A percentile compares a stretch with the other conserved stretches of the same genome.
phyloP scores from a whole-genome alignment of 2,329 filamentous ascomycete species.

The Pochonia chlamydosporia region DNA sequence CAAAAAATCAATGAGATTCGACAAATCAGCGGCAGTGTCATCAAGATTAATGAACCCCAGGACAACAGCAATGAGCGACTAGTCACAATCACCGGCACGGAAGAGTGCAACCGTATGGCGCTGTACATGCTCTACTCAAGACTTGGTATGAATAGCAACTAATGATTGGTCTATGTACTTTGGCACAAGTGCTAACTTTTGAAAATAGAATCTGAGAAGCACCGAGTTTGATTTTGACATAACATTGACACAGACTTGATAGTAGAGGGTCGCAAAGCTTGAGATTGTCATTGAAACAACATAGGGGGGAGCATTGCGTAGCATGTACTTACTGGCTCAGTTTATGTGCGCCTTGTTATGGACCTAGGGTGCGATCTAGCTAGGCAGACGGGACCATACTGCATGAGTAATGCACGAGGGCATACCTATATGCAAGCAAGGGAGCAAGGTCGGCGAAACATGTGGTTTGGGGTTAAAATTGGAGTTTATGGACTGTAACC shows the following conservation, averaged over 20 bases:
- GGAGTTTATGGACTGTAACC: background rate
- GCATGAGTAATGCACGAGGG: background rate
- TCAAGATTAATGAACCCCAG: conserved; percentile 99
- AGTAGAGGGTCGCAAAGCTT: background rate
- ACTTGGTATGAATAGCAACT: conserved; percentile 62
- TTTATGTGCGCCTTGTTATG: background rate
- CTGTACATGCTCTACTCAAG: conserved; percentile 98
- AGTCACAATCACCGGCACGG: conserved; percentile 94
- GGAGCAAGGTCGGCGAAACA: background rate
- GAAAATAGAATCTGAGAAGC: conserved; percentile 38
- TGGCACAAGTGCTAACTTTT: conserved; percentile 19
- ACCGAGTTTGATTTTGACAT: conserved; percentile 28
- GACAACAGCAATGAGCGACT: conserved; percentile 98
- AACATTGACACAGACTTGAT: background rate
- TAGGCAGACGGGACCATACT: background rate
- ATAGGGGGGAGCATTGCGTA: background rate
- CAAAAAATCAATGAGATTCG: conserved; percentile 99
- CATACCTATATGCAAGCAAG: background rate
- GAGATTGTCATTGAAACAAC: conserved; percentile 6
- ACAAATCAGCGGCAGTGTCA: conserved; percentile 93
- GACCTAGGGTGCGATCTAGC: background rate
- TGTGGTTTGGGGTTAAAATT: background rate
- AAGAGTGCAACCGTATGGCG: conserved; percentile 99
- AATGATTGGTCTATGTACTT: conserved; percentile 13
- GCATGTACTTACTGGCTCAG: background rate